Percentiles rank a stretch among this genome's conserved stretches.
Evolutionary conservation across 1,284 basidiomycete species (phyloP).

Genomic region (Coniferiporia sulphurascens): DNA sequence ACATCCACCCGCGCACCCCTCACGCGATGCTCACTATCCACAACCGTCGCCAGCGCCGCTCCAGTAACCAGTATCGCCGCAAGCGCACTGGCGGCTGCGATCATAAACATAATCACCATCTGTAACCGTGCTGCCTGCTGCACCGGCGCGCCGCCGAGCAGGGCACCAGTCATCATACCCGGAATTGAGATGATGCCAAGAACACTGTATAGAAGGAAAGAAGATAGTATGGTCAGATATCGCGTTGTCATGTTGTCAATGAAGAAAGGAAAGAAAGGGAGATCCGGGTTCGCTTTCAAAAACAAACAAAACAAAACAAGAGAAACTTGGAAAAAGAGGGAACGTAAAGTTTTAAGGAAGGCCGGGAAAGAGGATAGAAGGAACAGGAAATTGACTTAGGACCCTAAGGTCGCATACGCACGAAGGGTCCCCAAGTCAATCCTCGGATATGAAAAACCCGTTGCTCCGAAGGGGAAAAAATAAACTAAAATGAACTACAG

Average conservation of each 20-base stretch:
- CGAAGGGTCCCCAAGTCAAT: no score
- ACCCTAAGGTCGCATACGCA: no score
- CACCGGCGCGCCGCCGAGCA: slow-evolving; percentile 79
- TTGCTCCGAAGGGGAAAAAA: no score
- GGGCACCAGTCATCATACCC: slow-evolving; percentile 87
- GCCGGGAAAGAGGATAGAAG: neutral
- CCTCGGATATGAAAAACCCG: no score
- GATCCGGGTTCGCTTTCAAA: no score
- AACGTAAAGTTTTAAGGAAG: neutral
- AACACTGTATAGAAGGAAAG: slow-evolving; percentile 43
- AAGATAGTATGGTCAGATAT: neutral
- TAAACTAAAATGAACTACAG: no score
- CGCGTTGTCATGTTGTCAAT: neutral
- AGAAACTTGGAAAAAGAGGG: no score
- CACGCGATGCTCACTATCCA: slow-evolving; percentile 67
- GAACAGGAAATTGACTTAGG: neutral
- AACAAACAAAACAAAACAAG: no score
- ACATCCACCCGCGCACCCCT: slow-evolving; percentile 63
- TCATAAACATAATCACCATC: slow-evolving; percentile 92
- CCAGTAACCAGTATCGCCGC: slow-evolving; percentile 61
- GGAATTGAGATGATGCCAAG: slow-evolving; percentile 75
- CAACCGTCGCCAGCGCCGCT: slow-evolving; percentile 52
- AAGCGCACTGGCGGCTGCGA: slow-evolving; percentile 69
- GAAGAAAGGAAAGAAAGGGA: neutral
- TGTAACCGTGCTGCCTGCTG: slow-evolving; percentile 80